Percentiles rank a stretch among this genome's conserved stretches.
Conservation (phyloP, 2,329 filamentous ascomycete genomes). For the Capronia americana region DNA sequence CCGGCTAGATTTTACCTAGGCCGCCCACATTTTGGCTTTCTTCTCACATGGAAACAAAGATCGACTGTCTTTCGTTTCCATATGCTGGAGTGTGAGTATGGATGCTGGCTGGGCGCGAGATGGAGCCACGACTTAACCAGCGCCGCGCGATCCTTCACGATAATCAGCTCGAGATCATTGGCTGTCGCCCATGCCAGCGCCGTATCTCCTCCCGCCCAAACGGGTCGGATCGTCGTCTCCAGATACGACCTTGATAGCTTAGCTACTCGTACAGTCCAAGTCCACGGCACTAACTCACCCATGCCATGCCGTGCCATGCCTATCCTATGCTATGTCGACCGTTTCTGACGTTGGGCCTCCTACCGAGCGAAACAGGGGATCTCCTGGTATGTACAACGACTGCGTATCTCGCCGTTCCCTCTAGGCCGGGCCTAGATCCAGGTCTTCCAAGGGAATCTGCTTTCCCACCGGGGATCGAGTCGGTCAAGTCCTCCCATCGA, state of each 20-base stretch:
- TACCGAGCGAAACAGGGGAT: background rate
- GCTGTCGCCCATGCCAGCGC: background rate
- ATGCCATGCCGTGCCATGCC: no score
- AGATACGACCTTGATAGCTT: constrained; percentile 7
- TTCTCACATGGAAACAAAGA: background rate
- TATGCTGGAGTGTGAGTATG: background rate
- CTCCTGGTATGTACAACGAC: background rate
- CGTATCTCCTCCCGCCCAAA: background rate
- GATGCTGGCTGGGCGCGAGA: no score
- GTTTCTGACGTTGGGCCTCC: background rate
- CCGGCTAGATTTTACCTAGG: no score
- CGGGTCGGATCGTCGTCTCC: background rate
- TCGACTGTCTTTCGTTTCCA: background rate
- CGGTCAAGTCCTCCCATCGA: background rate
- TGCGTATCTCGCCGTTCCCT: background rate
- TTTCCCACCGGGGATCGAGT: background rate
- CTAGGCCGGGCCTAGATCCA: background rate
- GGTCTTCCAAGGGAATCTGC: background rate
- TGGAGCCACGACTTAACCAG: background rate
- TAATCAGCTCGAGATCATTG: background rate
- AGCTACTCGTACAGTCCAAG: no score
- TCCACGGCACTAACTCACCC: background rate
- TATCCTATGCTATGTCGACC: background rate
- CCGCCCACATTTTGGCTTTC: no score
- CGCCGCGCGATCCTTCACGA: background rate